Evolutionary conservation across 2,329 filamentous ascomycete species (phyloP), one percentile per base, ranked within the genome.

Genomic region (Aspergillus carbonarius): DNA sequence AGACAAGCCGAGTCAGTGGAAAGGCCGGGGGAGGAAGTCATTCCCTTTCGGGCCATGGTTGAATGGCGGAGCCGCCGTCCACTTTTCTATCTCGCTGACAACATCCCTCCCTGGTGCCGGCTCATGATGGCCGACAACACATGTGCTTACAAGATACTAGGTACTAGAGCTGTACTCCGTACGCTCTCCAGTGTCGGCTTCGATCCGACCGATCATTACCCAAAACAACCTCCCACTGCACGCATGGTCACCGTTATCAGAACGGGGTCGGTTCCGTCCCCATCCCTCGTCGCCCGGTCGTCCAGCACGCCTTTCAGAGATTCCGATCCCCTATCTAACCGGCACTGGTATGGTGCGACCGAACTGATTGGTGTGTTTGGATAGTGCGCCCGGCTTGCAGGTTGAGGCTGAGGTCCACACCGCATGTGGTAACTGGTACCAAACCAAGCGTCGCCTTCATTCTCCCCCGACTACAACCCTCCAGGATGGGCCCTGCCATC

Each of bases 1-100:
- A 64, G 60, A 63, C 57, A 60, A 57, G 46, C 60, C 54, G 63
- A 65, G 56, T 64, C 3, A 23, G 23, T 23, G 39, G 39, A 57
- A 54, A 51, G 32, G n/a, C 51, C 44, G 58, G 58, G 51, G 55
- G 51, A 58, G 49, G 52, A 54, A 56, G 46, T 61, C 48, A 51
- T 57, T 63, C 56, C 50, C 40, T 37, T 54, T 57, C 42, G 47
- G 53, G 57, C 54, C 57, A 62, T 61, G 58, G 54, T 57, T 58
- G 35, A 58, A 44, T 37, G 18, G 51, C 60, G 58, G 54, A 61
- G 56, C 59, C 60, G 50, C 51, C 51, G 18, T 30, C 23, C 23
- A 23, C 23, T 20, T 12, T 34, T 34, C 37, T 39, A n/a, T 32
- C 20, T 15, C 7, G 23, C 30, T 10, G 30, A 32, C 30, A 32